These are phyloP conservation scores for Triticum aestivum DNA, from an alignment of 176 grass and related monocot genomes.

Conservation along the genomic window DNA sequence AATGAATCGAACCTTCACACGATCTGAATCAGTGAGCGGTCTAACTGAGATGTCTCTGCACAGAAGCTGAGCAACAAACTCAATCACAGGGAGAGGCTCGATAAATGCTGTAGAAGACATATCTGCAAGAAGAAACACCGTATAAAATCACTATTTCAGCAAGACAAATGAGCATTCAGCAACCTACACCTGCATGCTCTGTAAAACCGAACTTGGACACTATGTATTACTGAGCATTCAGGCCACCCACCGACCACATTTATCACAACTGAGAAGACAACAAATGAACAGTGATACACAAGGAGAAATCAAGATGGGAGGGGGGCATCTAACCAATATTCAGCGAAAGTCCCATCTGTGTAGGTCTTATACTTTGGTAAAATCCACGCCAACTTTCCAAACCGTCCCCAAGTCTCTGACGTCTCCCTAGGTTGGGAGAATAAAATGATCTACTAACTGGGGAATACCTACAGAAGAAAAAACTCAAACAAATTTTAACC, in stretches of 20 bases:
- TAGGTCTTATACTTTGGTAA: slow-evolving; percentile 94
- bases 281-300: slow-evolving; percentile 2
- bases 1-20: slow-evolving; percentile 67
- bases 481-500: not conserved
- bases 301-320: slow-evolving; percentile 10
- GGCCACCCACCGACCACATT: not conserved
- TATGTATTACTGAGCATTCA: not conserved
- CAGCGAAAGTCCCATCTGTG: slow-evolving; percentile 88
- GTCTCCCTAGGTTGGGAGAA: slow-evolving; percentile 85
- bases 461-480: slow-evolving; percentile 55
- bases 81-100: slow-evolving; percentile 79
- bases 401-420: slow-evolving; percentile 81
- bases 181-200: not conserved
- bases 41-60: slow-evolving; percentile 85
- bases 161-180: not conserved
- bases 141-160: not conserved
- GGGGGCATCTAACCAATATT: slow-evolving; percentile 70
- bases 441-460: slow-evolving; percentile 93
- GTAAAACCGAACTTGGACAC: not conserved
- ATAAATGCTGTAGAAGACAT: slow-evolving; percentile 97
- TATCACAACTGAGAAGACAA: not conserved
- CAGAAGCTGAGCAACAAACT: slow-evolving; percentile 92
- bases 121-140: slow-evolving; percentile 46
- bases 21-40: slow-evolving; percentile 87
- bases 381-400: slow-evolving; percentile 96